Evolutionary conservation across 768 basidiomycete genomes (phyloP).

Genomic region (Phaffia tasmanica): DNA sequence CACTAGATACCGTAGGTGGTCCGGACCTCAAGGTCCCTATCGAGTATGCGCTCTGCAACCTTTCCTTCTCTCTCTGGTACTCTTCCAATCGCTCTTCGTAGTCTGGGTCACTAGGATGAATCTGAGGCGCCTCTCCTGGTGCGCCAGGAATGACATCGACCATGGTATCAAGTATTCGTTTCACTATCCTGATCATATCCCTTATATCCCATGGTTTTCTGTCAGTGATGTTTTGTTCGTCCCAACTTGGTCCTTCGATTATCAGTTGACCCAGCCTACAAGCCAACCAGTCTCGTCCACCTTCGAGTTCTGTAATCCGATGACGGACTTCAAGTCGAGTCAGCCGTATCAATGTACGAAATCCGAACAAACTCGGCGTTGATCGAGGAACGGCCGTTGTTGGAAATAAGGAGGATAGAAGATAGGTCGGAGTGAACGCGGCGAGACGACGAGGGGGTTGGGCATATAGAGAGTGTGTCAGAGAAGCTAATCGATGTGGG

Average conservation of each 20-base stretch:
- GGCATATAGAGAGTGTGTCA: neutral
- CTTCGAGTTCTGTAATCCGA: constrained; percentile 45
- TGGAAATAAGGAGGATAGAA: constrained; percentile 24
- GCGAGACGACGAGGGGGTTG: neutral
- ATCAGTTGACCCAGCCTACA: constrained; percentile 53
- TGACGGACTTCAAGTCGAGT: constrained; percentile 17
- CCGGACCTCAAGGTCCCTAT: constrained; percentile 20
- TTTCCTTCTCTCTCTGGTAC: neutral
- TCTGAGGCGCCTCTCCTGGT: too few relatives aligned
- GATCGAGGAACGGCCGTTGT: constrained; percentile 17
- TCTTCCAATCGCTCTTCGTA: too few relatives aligned
- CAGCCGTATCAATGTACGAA: constrained; percentile 11
- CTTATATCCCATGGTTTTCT: too few relatives aligned
- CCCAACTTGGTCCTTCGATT: neutral
- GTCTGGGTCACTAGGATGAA: too few relatives aligned
- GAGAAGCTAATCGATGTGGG: constrained; percentile 20
- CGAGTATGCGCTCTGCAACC: constrained; percentile 22
- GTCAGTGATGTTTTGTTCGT: too few relatives aligned
- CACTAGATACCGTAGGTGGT: constrained; percentile 10
- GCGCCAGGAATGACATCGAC: too few relatives aligned
- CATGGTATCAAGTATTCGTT: too few relatives aligned
- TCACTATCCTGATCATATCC: too few relatives aligned
- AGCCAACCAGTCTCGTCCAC: constrained; percentile 57
- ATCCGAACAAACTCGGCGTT: constrained; percentile 11
- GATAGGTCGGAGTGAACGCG: constrained; percentile 18